Evolutionary conservation across 1,284 basidiomycete genomes (phyloP).

Genomic region (Ceratorhiza oryzae-sativae): DNA sequence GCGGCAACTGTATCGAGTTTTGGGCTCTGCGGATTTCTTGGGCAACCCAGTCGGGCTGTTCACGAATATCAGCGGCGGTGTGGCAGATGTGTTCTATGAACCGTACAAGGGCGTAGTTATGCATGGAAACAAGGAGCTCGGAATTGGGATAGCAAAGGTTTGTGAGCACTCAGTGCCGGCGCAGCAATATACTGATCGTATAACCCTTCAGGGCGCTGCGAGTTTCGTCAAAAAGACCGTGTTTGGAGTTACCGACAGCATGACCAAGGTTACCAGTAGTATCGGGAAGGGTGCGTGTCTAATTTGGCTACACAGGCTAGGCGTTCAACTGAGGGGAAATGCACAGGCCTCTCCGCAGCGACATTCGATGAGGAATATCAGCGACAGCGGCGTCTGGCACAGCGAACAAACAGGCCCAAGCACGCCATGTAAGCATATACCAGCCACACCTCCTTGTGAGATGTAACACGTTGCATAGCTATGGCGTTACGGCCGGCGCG

Average conservation of each 20-base stretch:
- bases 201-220: conserved; percentile 77
- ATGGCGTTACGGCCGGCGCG: conserved; percentile 93
- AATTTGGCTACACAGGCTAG: background rate
- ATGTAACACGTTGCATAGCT: conserved; percentile 57
- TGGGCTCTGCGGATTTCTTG: conserved; percentile 94
- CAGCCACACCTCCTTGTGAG: conserved; percentile 38
- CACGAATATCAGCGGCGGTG: conserved; percentile 98
- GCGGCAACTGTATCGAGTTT: conserved; percentile 92
- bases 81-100: conserved; percentile 98
- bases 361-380: conserved; percentile 98
- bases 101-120: conserved; percentile 97
- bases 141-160: conserved; percentile 96
- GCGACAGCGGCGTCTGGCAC: conserved; percentile 83
- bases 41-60: conserved; percentile 75
- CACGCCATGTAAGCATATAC: conserved; percentile 80
- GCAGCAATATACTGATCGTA: conserved; percentile 11
- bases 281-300: conserved; percentile 83
- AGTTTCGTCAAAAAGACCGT: conserved; percentile 99
- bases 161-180: conserved; percentile 38
- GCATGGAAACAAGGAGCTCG: conserved; percentile 95
- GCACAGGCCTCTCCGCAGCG: conserved; percentile 88
- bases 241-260: conserved; percentile 93
- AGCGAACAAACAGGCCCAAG: conserved; percentile 91
- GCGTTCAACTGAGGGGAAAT: background rate
- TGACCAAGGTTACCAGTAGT: conserved; percentile 97